phyloP scores from a whole-genome alignment of 352 stramenopile species.

The Peronosclerospora sorghi region DNA sequence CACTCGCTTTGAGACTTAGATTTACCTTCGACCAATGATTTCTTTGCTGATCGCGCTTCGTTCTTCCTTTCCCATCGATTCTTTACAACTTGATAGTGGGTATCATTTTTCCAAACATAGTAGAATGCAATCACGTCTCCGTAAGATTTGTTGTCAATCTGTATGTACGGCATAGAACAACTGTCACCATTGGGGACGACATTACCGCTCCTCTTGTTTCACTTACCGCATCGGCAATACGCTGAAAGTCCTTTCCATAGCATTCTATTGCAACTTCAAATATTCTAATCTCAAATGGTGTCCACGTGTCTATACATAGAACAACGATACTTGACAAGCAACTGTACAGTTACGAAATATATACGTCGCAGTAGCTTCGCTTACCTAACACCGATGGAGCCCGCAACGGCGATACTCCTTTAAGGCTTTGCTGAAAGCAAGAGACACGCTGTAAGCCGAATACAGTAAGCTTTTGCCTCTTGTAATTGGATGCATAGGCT shows the following conservation, averaged over 20 bases:
- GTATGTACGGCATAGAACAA: neutral
- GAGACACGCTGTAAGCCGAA: slow-evolving; percentile 45
- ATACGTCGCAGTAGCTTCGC: neutral
- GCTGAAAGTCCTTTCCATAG: slow-evolving; percentile 77
- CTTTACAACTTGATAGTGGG: slow-evolving; percentile 74
- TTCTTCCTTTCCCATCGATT: slow-evolving; percentile 60
- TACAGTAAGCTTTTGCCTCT: slow-evolving; percentile 35
- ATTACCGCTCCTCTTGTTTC: neutral
- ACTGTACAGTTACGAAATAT: neutral
- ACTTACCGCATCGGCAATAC: slow-evolving; percentile 55
- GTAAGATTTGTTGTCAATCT: slow-evolving; percentile 65
- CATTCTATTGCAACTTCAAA: slow-evolving; percentile 80
- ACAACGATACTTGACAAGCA: neutral
- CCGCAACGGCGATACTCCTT: slow-evolving; percentile 34
- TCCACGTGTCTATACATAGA: slow-evolving; percentile 52
- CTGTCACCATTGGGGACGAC: slow-evolving; percentile 1
- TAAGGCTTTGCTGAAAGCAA: slow-evolving; percentile 39
- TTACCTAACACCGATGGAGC: slow-evolving; percentile 34
- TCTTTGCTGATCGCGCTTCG: slow-evolving; percentile 17
- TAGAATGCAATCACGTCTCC: slow-evolving; percentile 74
- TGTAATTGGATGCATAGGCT: slow-evolving; percentile 30
- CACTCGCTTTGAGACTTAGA: slow-evolving; percentile 11
- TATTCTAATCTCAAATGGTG: slow-evolving; percentile 63
- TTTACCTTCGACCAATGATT: slow-evolving; percentile 8
- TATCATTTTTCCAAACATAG: slow-evolving; percentile 83